Conservation (phyloP, 2,329 filamentous ascomycete genomes). For the Alternaria sp. region DNA sequence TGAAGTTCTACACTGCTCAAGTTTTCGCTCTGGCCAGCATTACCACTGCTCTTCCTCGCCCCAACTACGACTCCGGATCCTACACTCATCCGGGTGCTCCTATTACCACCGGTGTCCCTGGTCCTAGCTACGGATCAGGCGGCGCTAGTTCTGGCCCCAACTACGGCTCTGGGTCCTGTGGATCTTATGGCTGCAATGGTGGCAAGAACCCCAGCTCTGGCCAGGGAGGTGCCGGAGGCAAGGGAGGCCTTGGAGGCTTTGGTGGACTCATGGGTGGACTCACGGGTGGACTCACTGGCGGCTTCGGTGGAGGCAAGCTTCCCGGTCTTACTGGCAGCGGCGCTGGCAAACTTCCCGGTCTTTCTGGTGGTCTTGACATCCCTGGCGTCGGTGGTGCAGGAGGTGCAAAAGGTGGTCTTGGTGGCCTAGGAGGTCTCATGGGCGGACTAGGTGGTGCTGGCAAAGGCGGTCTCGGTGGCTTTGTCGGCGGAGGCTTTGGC, state of each 20-base stretch:
- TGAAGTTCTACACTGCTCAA: slow-evolving; percentile 18
- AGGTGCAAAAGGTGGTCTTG: not conserved
- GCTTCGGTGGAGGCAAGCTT: not conserved
- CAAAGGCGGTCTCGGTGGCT: slow-evolving; percentile 2
- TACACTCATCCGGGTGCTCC: slow-evolving; percentile 2
- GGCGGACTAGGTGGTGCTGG: slow-evolving; percentile 5
- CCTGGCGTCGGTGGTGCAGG: not conserved
- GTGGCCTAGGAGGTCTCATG: not conserved
- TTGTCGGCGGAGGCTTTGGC: not conserved
- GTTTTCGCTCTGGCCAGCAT: slow-evolving; percentile 16
- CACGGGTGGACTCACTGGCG: too few relatives aligned
- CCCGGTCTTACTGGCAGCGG: not conserved
- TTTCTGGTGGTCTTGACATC: not conserved
- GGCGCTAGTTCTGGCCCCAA: slow-evolving; percentile 5
- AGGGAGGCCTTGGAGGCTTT: slow-evolving; percentile 3
- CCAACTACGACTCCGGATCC: slow-evolving; percentile 5
- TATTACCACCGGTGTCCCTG: slow-evolving; percentile 4
- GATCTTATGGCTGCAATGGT: not conserved
- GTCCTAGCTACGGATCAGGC: slow-evolving; percentile 1
- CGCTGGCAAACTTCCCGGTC: not conserved
- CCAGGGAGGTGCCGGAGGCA: not conserved
- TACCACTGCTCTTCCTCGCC: slow-evolving; percentile 13
- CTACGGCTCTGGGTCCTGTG: slow-evolving; percentile 9
- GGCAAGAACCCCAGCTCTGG: slow-evolving; percentile 5
- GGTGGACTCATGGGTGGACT: not conserved